Base-by-base conservation (phyloP, 176 grass and related monocot species). In the Zizania latifolia region DNA sequence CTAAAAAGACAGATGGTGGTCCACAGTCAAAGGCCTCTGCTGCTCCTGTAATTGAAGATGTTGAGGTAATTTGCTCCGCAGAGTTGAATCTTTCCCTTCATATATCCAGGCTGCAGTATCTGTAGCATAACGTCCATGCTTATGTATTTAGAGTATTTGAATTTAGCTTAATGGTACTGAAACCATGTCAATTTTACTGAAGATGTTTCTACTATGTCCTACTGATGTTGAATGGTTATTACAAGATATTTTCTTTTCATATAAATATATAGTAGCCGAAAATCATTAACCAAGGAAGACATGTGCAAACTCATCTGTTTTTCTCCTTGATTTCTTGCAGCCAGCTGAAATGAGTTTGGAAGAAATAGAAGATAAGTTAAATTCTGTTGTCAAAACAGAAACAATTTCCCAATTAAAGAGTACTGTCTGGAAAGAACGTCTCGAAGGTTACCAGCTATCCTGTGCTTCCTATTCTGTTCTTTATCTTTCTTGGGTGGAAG, bases 281-380 rank as follows among this genome's bases (percentile, higher is more conserved):
- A 62, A 38, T 35, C 5, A 58, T 36, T 68, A 53, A 8, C 8
- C 3, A 0, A 31, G 6, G 35, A 24, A 57, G 16, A 10, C 38
- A 15, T 9, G 4, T 45, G 28, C 39, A 34, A 80, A 69, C 53
- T 70, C 57, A 71, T 40, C 37, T 76, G 28, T 63, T 78, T 60
- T 58, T 74, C 86, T 84, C 10, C 37, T 80, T 85, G 3, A 70
- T 79, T 53, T 60, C 24, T 90, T 87, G 82, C 84, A 99, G 95
- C 95, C 95, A 17, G 43, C 86, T 13, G 91, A 99, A 31, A 94
- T 99, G 95, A 99, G 95, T 84, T 80, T 99, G 77, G 91, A 99
- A 71, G 91, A 94, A 90, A 99, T 99, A 84, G 91, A 99, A 86
- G 89, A 89, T 64, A 86, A 73, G 77, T 72, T 99, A 81, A 81